Conservation (phyloP, 768 basidiomycete species). For the Boletus subcaerulescens region DNA sequence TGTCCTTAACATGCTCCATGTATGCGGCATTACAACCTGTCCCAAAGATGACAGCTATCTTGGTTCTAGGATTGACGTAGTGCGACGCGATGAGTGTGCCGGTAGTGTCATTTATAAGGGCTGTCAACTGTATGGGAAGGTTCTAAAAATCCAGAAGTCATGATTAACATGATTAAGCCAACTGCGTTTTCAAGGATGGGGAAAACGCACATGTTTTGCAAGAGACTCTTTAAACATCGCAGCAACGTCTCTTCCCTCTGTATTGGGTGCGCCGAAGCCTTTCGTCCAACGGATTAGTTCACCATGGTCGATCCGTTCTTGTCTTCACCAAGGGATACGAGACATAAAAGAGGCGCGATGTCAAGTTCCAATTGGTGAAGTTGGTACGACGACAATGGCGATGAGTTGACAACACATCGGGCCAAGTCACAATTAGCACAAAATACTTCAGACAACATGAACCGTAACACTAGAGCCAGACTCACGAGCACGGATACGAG, state of each 20-base stretch:
- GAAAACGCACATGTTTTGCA: conserved; percentile 60
- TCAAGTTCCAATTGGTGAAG: background rate
- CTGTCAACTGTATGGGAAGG: conserved; percentile 79
- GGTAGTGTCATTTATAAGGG: conserved; percentile 96
- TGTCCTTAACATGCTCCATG: conserved; percentile 85
- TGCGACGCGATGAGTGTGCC: conserved; percentile 96
- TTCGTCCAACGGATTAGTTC: conserved; percentile 99
- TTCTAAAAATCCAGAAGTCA: conserved; percentile 42
- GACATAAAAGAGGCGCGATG: background rate
- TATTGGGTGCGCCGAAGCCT: conserved; percentile 89
- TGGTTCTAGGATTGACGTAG: conserved; percentile 88
- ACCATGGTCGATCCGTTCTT: conserved; percentile 91
- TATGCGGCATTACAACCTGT: conserved; percentile 99
- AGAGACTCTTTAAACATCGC: conserved; percentile 89
- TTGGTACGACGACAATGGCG: background rate
- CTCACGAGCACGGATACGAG: conserved; percentile 92
- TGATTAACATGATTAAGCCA: background rate
- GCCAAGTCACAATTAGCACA: background rate
- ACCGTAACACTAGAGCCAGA: conserved; percentile 12
- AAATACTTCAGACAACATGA: background rate
- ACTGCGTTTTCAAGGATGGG: background rate
- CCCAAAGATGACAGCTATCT: conserved; percentile 95
- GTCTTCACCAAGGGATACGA: conserved; percentile 44
- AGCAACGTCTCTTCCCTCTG: conserved; percentile 90
- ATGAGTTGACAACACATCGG: background rate